Conservation (phyloP, 345 rosid species). For the Bruguiera sexangula region DNA sequence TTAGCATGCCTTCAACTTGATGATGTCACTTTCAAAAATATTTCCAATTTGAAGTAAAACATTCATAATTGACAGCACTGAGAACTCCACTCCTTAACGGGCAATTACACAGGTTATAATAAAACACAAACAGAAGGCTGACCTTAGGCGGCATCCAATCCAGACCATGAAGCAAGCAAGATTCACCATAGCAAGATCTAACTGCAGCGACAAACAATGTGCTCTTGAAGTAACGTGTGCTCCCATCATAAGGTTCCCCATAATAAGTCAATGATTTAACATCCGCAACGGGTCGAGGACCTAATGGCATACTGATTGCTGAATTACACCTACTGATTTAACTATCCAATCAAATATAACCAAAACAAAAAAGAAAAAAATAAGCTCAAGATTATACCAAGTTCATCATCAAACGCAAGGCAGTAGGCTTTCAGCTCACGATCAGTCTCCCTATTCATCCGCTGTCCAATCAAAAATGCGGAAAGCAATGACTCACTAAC, state of each 20-base stretch:
- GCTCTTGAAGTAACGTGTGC: slow-evolving; percentile 84
- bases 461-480: slow-evolving; percentile 93
- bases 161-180: slow-evolving; percentile 92
- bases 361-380: slow-evolving; percentile 5
- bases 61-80: slow-evolving; percentile 10
- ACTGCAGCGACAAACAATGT: slow-evolving; percentile 88
- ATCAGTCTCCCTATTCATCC: slow-evolving; percentile 94
- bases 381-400: slow-evolving; percentile 39
- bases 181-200: slow-evolving; percentile 92
- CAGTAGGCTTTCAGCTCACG: slow-evolving; percentile 96
- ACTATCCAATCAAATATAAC: neutral
- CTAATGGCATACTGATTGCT: slow-evolving; percentile 38
- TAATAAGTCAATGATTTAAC: slow-evolving; percentile 93
- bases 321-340: slow-evolving; percentile 9
- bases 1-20: neutral
- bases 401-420: slow-evolving; percentile 93
- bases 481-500: slow-evolving; percentile 87
- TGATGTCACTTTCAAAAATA: neutral
- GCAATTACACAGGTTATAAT: neutral
- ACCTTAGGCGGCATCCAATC: slow-evolving; percentile 99
- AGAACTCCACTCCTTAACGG: neutral
- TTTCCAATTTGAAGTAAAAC: slow-evolving; percentile 2
- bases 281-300: slow-evolving; percentile 79
- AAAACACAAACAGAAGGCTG: slow-evolving; percentile 13
- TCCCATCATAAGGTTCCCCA: slow-evolving; percentile 99